Conservation (phyloP, 257 asterid genomes). For the Pogostemon cablin region DNA sequence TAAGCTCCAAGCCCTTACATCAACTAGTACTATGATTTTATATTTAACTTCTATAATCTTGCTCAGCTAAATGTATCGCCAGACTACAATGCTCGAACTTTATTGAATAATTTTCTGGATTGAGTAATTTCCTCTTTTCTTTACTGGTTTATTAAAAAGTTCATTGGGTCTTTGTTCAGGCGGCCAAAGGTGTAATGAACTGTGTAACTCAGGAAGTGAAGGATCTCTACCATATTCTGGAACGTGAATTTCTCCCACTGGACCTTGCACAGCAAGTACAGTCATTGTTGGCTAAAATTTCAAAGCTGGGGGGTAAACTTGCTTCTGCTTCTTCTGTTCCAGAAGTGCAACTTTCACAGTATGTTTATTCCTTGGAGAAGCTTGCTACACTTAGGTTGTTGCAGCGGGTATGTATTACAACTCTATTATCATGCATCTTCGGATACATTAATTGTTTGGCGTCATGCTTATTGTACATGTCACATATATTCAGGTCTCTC, state of each 20-base stretch:
- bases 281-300: constrained; percentile 27
- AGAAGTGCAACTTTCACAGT: constrained; percentile 59
- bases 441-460: neutral
- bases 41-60: constrained; percentile 1
- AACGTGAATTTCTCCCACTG: constrained; percentile 69
- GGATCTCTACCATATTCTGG: constrained; percentile 44
- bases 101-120: constrained; percentile 2
- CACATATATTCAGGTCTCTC: constrained; percentile 66
- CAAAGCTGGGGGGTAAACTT: constrained; percentile 35
- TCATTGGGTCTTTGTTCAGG: constrained; percentile 46
- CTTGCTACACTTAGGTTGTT: constrained; percentile 85
- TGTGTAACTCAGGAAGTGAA: constrained; percentile 88
- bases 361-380: constrained; percentile 76
- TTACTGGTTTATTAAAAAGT: neutral
- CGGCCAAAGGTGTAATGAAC: constrained; percentile 84
- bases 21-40: constrained; percentile 23
- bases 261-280: constrained; percentile 71
- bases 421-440: neutral
- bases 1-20: constrained; percentile 39
- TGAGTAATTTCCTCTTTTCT: neutral
- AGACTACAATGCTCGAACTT: neutral
- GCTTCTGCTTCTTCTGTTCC: constrained; percentile 37
- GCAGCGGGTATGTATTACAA: constrained; percentile 58
- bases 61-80: neutral
- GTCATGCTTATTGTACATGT: neutral